Percentiles rank a stretch among this genome's conserved stretches.
phyloP scores from a whole-genome alignment of 257 asterid genomes.

The Ballota nigra region DNA sequence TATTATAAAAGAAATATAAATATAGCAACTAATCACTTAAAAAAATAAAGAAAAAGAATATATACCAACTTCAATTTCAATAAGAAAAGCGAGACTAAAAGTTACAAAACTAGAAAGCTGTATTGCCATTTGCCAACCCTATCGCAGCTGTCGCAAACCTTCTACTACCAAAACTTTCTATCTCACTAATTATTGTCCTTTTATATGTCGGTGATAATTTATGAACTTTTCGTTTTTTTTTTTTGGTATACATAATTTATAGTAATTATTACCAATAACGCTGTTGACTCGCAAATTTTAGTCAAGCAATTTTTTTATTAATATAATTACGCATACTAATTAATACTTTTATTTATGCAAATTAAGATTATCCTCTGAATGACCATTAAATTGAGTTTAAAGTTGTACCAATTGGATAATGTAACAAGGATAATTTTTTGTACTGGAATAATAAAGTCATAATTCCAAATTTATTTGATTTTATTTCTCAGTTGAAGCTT shows the following conservation, averaged over 20 bases:
- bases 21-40: background rate
- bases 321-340: no score
- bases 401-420: background rate
- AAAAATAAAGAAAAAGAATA: background rate
- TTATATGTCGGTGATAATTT: constrained; percentile 20
- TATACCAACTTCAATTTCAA: background rate
- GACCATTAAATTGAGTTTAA: no score
- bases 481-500: background rate
- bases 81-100: background rate
- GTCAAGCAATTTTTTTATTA: no score
- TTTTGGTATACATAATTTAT: no score
- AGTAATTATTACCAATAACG: no score
- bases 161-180: background rate
- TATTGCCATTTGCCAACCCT: constrained; percentile 33
- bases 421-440: no score
- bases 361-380: no score
- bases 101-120: background rate
- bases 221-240: background rate
- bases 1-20: background rate
- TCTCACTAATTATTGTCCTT: constrained; percentile 4
- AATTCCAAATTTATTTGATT: background rate
- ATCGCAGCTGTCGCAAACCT: constrained; percentile 31
- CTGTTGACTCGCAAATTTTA: no score
- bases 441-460: no score
- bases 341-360: no score